Percentiles rank a stretch among this genome's conserved stretches.
Conservation (phyloP, 345 rosid genomes). For the Erysimum cheiranthoides region DNA sequence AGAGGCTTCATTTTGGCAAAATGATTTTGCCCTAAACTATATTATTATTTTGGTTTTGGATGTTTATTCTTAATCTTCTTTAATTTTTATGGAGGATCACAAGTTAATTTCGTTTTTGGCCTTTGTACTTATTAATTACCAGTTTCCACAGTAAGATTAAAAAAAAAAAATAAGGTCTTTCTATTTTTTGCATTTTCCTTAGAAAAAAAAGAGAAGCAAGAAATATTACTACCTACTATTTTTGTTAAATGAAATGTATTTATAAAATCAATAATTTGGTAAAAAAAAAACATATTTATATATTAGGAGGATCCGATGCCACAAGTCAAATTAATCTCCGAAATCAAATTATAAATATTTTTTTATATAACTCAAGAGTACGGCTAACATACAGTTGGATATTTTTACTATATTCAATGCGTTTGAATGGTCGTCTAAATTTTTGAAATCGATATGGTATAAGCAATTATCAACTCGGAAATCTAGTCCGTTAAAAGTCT, state of each 20-base stretch:
- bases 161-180: not conserved
- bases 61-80: slow-evolving; percentile 36
- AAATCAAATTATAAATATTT: no score
- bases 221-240: not conserved
- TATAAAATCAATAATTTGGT: not conserved
- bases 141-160: slow-evolving; percentile 23
- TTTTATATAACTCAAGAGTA: no score
- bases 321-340: not conserved
- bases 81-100: not conserved
- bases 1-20: slow-evolving; percentile 30
- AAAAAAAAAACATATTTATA: not conserved
- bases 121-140: slow-evolving; percentile 31
- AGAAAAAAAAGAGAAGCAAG: not conserved
- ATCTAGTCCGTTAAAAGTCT: slow-evolving; percentile 2
- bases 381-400: no score
- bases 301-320: not conserved
- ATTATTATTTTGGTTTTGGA: slow-evolving; percentile 17
- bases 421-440: no score
- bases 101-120: slow-evolving; percentile 1
- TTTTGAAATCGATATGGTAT: not conserved
- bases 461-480: not conserved
- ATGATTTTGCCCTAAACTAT: slow-evolving; percentile 34
- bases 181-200: not conserved
- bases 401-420: no score
- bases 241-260: not conserved